Evolutionary conservation across 768 basidiomycete species (phyloP).

Genomic region (Cubamyces sp.): DNA sequence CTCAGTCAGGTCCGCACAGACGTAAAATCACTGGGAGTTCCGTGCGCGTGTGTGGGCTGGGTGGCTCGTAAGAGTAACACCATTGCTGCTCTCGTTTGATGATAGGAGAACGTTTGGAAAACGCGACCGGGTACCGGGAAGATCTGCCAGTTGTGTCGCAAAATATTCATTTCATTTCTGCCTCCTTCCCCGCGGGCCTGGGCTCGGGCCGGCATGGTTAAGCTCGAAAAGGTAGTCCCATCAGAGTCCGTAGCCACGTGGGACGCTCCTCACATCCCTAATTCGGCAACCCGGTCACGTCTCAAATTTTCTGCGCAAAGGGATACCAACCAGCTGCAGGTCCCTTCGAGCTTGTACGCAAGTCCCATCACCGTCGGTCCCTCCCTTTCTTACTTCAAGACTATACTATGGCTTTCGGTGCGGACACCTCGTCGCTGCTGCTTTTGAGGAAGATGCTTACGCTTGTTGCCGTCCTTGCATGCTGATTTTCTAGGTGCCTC

Average conservation of each 20-base stretch:
- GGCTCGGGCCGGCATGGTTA: not conserved
- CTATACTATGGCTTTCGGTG: slow-evolving; percentile 41
- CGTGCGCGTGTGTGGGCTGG: too few species aligned
- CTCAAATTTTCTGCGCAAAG: slow-evolving; percentile 16
- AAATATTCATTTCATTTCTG: not conserved
- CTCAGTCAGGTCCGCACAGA: too few species aligned
- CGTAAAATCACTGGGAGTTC: too few species aligned
- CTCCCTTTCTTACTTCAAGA: not conserved
- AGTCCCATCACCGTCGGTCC: slow-evolving; percentile 17
- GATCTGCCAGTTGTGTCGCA: too few species aligned
- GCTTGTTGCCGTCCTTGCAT: not conserved
- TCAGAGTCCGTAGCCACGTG: slow-evolving; percentile 14
- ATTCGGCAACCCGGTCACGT: not conserved
- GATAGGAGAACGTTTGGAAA: too few species aligned
- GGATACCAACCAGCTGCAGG: not conserved
- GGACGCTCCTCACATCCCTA: not conserved
- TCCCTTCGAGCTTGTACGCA: slow-evolving; percentile 6
- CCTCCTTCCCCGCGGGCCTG: not conserved
- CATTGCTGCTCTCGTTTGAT: too few species aligned
- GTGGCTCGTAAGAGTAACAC: too few species aligned
- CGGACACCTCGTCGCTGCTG: not conserved
- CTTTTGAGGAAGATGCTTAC: not conserved
- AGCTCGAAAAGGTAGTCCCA: not conserved
- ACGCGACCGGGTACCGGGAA: too few species aligned
- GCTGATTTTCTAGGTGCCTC: slow-evolving; percentile 48